Evolutionary conservation across 306 rosid genomes (phyloP).

Genomic region (Comarum palustre): DNA sequence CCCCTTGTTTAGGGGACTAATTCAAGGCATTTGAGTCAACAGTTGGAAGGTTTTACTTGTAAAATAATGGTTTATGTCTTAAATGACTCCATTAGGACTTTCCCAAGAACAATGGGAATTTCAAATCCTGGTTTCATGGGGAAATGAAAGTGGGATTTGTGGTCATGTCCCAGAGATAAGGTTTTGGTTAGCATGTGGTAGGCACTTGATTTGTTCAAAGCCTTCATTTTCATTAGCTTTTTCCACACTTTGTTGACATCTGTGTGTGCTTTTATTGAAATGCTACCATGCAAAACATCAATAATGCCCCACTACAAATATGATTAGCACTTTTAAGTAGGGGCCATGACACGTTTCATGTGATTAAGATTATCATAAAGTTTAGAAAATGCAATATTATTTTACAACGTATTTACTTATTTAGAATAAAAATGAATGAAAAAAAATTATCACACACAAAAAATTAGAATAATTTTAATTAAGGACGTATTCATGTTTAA

Average conservation of each 20-base stretch:
- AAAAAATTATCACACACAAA: too few relatives aligned
- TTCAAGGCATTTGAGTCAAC: not conserved
- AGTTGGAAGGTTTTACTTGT: conserved; percentile 4
- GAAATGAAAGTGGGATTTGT: not conserved
- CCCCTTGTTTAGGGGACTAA: not conserved
- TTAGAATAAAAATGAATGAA: too few relatives aligned
- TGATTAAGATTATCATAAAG: too few relatives aligned
- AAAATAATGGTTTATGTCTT: not conserved
- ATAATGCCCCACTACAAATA: not conserved
- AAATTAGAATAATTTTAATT: too few relatives aligned
- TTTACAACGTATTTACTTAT: too few relatives aligned
- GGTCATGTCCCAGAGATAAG: not conserved
- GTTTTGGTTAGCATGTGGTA: conserved; percentile 1
- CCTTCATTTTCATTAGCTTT: not conserved
- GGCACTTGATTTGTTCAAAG: not conserved
- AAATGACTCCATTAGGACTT: not conserved
- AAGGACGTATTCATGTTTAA: too few relatives aligned
- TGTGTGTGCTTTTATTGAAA: not conserved
- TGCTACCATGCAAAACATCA: not conserved
- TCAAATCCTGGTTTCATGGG: conserved; percentile 21
- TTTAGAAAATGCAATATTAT: too few relatives aligned
- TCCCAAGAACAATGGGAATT: conserved; percentile 6
- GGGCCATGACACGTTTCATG: too few relatives aligned
- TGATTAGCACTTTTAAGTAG: too few relatives aligned
- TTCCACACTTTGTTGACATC: not conserved